These are phyloP conservation scores for Colletotrichum euphorbiae DNA, from an alignment of 2,329 filamentous ascomycete species.

Conservation along the genomic window DNA sequence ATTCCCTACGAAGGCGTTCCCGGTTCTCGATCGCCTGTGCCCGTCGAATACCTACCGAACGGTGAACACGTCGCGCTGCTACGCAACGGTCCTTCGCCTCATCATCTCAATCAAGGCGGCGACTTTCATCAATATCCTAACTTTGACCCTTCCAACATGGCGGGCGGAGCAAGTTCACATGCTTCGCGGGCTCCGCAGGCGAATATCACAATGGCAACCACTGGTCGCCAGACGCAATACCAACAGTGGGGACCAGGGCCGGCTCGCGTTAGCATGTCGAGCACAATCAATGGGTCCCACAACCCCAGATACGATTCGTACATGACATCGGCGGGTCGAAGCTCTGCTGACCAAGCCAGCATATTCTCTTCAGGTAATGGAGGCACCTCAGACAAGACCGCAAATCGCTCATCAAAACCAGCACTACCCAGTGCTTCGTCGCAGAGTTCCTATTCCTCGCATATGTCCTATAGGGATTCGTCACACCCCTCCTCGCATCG, in stretches of 20 bases:
- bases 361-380: slow-evolving; percentile 69
- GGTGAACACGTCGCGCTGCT: slow-evolving; percentile 71
- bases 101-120: slow-evolving; percentile 82
- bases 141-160: slow-evolving; percentile 67
- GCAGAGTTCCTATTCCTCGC: slow-evolving; percentile 64
- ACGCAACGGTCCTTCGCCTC: slow-evolving; percentile 77
- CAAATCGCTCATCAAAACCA: slow-evolving; percentile 62
- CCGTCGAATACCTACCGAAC: slow-evolving; percentile 79
- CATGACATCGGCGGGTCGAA: slow-evolving; percentile 69
- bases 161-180: slow-evolving; percentile 64
- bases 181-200: slow-evolving; percentile 65
- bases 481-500: slow-evolving; percentile 66
- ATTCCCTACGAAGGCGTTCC: slow-evolving; percentile 85
- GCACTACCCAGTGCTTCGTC: slow-evolving; percentile 67
- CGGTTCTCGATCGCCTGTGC: slow-evolving; percentile 76
- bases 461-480: slow-evolving; percentile 49
- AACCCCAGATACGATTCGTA: slow-evolving; percentile 74
- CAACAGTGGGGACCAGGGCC: slow-evolving; percentile 78
- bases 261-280: slow-evolving; percentile 65
- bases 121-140: slow-evolving; percentile 93
- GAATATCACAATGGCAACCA: slow-evolving; percentile 78
- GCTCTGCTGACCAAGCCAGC: slow-evolving; percentile 65
- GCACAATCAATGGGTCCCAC: slow-evolving; percentile 61
- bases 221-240: slow-evolving; percentile 77
- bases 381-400: slow-evolving; percentile 55